phyloP scores from a whole-genome alignment of 345 rosid species.

The Luvunga scandens region DNA sequence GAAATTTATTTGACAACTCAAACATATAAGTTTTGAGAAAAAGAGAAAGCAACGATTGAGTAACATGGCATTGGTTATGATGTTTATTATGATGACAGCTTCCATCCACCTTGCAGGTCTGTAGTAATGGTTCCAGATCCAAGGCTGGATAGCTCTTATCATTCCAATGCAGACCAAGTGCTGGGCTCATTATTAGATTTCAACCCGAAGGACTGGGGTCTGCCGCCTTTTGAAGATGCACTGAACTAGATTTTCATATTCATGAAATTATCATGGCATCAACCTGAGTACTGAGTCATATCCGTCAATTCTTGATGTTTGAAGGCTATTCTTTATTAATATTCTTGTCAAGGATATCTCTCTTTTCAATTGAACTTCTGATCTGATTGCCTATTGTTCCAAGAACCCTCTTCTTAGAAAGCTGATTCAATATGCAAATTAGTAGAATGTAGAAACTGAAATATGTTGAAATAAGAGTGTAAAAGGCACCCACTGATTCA shows the following conservation, averaged over 20 bases:
- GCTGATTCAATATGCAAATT: background rate
- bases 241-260: constrained; percentile 20
- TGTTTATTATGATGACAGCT: background rate
- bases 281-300: background rate
- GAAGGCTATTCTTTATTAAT: background rate
- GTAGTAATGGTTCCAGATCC: constrained; percentile 92
- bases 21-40: background rate
- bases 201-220: constrained; percentile 63
- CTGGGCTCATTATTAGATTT: constrained; percentile 65
- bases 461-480: background rate
- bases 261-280: background rate
- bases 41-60: background rate
- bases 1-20: background rate
- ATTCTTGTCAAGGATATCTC: background rate
- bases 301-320: background rate
- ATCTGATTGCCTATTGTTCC: background rate
- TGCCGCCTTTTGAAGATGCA: constrained; percentile 58
- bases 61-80: background rate
- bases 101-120: constrained; percentile 43
- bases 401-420: background rate
- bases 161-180: constrained; percentile 67
- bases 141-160: constrained; percentile 67
- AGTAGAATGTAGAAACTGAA: background rate
- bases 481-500: background rate
- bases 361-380: background rate